phyloP scores from a whole-genome alignment of 306 rosid genomes.

The Arachis hypogaea region DNA sequence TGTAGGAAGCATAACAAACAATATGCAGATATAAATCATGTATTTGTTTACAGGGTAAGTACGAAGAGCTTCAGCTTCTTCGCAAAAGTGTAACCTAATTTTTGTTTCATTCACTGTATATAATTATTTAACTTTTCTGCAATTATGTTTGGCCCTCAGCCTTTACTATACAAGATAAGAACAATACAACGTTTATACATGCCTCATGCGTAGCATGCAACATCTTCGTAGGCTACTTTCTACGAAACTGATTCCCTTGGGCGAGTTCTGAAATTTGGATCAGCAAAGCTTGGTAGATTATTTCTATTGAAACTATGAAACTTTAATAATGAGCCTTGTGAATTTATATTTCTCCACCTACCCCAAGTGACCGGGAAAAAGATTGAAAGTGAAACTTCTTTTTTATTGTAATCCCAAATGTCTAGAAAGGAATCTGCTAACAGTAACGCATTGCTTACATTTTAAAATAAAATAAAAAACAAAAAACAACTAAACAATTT shows the following conservation, averaged over 20 bases:
- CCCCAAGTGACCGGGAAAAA: background rate
- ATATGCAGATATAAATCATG: background rate
- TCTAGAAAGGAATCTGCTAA: background rate
- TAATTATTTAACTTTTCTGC: background rate
- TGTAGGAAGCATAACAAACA: conserved; percentile 16
- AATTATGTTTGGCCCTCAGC: background rate
- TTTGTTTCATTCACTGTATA: conserved; percentile 24
- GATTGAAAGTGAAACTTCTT: background rate
- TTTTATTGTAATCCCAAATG: background rate
- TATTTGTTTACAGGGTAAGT: conserved; percentile 7
- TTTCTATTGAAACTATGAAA: too few species aligned
- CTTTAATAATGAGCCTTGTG: background rate
- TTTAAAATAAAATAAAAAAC: too few species aligned
- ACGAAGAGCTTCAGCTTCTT: conserved; percentile 8
- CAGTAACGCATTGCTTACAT: background rate
- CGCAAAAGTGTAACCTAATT: conserved; percentile 9
- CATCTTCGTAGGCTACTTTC: background rate
- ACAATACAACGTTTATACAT: background rate
- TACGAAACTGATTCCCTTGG: background rate
- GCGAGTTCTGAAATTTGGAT: background rate
- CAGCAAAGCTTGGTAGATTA: too few species aligned
- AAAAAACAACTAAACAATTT: too few species aligned
- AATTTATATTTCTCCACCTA: background rate
- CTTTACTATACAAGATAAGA: background rate
- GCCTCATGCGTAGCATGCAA: background rate